phyloP scores from a whole-genome alignment of 192 early-diverging fungal genomes.

The Gamsiella multidivaricata region DNA sequence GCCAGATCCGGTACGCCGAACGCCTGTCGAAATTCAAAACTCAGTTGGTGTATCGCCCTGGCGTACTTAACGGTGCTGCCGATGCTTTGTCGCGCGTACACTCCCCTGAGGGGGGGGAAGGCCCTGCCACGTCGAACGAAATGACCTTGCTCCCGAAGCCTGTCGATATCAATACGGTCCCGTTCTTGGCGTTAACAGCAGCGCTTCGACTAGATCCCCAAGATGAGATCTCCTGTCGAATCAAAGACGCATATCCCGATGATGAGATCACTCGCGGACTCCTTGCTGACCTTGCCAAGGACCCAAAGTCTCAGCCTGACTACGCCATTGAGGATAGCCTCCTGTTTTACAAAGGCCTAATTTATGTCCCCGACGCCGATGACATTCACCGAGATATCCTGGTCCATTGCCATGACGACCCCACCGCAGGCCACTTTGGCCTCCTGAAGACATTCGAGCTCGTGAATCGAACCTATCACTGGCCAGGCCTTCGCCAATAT shows the following conservation, averaged over 20 bases:
- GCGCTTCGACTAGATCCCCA: too few species aligned
- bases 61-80: constrained; percentile 1
- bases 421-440: constrained; percentile 53
- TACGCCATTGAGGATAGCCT: constrained; percentile 12
- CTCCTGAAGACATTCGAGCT: constrained; percentile 42
- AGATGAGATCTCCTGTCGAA: too few species aligned
- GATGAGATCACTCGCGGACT: neutral
- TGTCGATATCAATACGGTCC: neutral
- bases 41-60: neutral
- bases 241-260: neutral
- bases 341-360: constrained; percentile 10
- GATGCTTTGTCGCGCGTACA: constrained; percentile 3
- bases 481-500: constrained; percentile 42
- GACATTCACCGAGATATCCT: constrained; percentile 18
- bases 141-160: neutral
- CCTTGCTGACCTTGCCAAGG: neutral
- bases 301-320: neutral
- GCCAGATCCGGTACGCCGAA: constrained; percentile 7
- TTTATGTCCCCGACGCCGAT: constrained; percentile 14
- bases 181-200: neutral
- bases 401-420: constrained; percentile 30
- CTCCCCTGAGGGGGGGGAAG: neutral
- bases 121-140: too few species aligned
- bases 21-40: constrained; percentile 2
- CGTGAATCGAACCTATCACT: constrained; percentile 29